Evolutionary conservation across 306 rosid species (phyloP), one percentile per base, ranked within the genome.

Genomic region (Amphicarpaea edgeworthii): DNA sequence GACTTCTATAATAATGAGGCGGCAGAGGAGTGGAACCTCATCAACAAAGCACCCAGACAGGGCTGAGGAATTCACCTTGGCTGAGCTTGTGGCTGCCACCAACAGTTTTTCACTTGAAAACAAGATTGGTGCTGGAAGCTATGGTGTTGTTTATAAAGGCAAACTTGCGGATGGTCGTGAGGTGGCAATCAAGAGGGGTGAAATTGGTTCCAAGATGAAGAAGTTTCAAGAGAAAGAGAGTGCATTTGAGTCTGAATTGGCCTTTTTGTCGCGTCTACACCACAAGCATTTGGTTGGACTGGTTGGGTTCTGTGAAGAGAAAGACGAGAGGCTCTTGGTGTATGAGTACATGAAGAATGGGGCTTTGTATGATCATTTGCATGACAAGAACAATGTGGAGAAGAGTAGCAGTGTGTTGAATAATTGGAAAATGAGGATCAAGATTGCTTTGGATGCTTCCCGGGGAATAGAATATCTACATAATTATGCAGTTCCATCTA

Each of bases 391-490:
- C 90, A 91, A 91, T 21, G 81, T 74, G 5, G 96, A 88, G 15
- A 90, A 78, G 75, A 54, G 61, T 16, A 74, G 86, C 32, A 93
- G 88, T 51, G 46, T 88, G 37, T 38, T 94, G 72, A 91, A 91
- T 72, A 85, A 87, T 0, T 94, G 98, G 98, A 91, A 85, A 75
- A 81, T 86, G 85, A 87, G 98, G 90, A 91, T 94, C 86, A 94
- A 90, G 17, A 82, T 94, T 14, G 97, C 97, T 0, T 58, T 94
- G 65, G 97, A 94, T 64, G 98, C 98, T 7, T 84, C 98, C 0
- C 66, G 98, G 78, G 98, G 98, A 63, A 94, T 94, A 10, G 98
- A 94, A 24, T 91, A 94, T 83, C 97, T 94, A 0, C 98, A 94
- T 70, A 90, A 83, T 21, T 94, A 94, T 42, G 98, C 98, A n/a